phyloP scores from a whole-genome alignment of 257 asterid genomes.

The Salvia rosmarinus region DNA sequence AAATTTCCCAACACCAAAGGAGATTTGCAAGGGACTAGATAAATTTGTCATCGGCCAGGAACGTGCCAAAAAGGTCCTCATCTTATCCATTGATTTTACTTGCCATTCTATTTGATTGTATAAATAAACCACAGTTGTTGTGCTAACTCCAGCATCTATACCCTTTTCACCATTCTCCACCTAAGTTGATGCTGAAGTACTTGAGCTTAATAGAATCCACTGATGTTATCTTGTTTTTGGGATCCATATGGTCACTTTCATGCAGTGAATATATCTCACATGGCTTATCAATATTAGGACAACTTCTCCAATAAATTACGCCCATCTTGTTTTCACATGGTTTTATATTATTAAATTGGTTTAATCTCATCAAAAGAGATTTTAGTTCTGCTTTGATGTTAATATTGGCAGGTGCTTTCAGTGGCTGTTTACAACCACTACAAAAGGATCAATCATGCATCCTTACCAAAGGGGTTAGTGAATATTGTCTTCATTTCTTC shows the following conservation, averaged over 20 bases:
- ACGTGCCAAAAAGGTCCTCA: constrained; percentile 84
- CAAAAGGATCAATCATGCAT: constrained; percentile 77
- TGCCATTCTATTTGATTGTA: constrained; percentile 8
- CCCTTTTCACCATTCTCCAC: constrained; percentile 3
- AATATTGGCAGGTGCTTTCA: constrained; percentile 75
- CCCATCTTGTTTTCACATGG: constrained; percentile 18
- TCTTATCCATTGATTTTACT: constrained; percentile 5
- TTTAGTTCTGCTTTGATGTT: constrained; percentile 16
- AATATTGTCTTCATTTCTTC: constrained; percentile 20
- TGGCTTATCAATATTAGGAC: constrained; percentile 8
- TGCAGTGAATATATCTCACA: constrained; percentile 5
- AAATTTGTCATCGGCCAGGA: constrained; percentile 92
- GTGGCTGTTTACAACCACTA: constrained; percentile 94
- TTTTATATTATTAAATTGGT: constrained; percentile 17
- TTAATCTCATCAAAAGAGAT: constrained; percentile 15
- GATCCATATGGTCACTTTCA: constrained; percentile 34
- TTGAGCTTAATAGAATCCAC: constrained; percentile 12
- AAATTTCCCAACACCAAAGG: constrained; percentile 85
- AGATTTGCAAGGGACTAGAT: constrained; percentile 88
- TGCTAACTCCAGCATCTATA: constrained; percentile 11
- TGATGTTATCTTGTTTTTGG: constrained; percentile 16
- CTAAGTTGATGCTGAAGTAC: constrained; percentile 7
- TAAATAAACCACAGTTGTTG: not conserved
- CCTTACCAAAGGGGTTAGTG: constrained; percentile 74
- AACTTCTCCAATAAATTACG: constrained; percentile 5